Percentiles rank a stretch among this genome's conserved stretches.
Evolutionary conservation across 2,329 filamentous ascomycete species (phyloP).

Genomic region (Malbranchea zuffiana): DNA sequence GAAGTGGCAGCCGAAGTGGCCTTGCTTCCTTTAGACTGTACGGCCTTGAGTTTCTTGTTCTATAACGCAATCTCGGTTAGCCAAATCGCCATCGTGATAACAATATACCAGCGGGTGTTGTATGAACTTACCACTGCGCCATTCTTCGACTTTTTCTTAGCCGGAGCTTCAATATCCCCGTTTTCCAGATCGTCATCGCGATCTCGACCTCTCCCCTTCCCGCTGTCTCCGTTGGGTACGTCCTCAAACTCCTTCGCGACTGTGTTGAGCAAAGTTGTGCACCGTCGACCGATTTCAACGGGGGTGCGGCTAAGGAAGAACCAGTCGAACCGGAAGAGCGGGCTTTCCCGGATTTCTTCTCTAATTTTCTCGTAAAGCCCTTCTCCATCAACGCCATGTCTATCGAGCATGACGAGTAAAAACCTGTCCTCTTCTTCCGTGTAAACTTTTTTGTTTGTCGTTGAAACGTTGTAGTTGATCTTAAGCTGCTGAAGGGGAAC

Average conservation of each 20-base stretch:
- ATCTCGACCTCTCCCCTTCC: constrained; percentile 52
- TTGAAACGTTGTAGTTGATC: constrained; percentile 97
- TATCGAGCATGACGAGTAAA: constrained; percentile 83
- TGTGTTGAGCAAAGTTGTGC: constrained; percentile 86
- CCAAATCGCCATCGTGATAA: constrained; percentile 5
- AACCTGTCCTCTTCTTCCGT: constrained; percentile 97
- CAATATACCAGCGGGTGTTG: not conserved
- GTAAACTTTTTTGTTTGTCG: constrained; percentile 99
- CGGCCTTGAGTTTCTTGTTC: constrained; percentile 87
- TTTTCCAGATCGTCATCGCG: constrained; percentile 70
- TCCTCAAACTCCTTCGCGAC: constrained; percentile 86
- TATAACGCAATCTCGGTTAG: constrained; percentile 32
- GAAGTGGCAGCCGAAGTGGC: constrained; percentile 66
- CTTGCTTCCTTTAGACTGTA: constrained; percentile 66
- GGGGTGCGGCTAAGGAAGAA: constrained; percentile 95
- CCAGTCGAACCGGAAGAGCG: constrained; percentile 97
- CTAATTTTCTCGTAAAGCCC: constrained; percentile 84
- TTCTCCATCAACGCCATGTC: constrained; percentile 83
- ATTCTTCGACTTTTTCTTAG: constrained; percentile 90
- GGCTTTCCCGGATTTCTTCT: constrained; percentile 91
- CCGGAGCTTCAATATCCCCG: constrained; percentile 67
- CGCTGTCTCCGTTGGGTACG: constrained; percentile 47
- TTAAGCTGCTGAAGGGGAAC: constrained; percentile 95
- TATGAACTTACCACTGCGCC: constrained; percentile 64
- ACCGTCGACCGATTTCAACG: constrained; percentile 81